Evolutionary conservation across 208 protist genomes (phyloP).

Genomic region (Novymonas esmeraldas): DNA sequence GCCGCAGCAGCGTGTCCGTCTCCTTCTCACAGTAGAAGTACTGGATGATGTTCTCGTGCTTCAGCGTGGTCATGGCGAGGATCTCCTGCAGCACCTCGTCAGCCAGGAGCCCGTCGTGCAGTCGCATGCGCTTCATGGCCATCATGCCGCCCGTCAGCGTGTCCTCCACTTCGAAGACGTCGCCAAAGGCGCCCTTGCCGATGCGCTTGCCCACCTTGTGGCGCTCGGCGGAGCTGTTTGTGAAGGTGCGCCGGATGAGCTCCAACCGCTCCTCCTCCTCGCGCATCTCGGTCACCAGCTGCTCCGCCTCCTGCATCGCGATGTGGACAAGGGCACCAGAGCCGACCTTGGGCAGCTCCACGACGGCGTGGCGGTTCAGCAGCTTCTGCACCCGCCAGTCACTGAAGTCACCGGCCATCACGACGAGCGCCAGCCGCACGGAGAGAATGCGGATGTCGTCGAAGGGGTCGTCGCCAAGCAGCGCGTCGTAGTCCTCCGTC

Average conservation of each 20-base stretch:
- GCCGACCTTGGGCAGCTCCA: slow-evolving; percentile 81
- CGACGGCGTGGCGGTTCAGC: slow-evolving; percentile 71
- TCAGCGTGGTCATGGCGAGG: slow-evolving; percentile 86
- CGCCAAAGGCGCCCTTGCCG: slow-evolving; percentile 86
- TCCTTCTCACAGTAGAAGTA: slow-evolving; percentile 93
- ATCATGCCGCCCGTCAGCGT: slow-evolving; percentile 83
- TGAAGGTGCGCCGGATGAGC: slow-evolving; percentile 79
- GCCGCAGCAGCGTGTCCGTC: slow-evolving; percentile 70
- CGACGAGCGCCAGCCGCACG: slow-evolving; percentile 60
- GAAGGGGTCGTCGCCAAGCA: slow-evolving; percentile 58
- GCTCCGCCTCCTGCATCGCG: slow-evolving; percentile 88
- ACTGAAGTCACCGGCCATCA: slow-evolving; percentile 76
- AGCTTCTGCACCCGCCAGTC: slow-evolving; percentile 85
- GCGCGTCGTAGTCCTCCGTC: slow-evolving; percentile 56
- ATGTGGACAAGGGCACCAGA: slow-evolving; percentile 77
- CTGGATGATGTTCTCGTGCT: slow-evolving; percentile 94
- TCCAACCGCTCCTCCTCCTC: slow-evolving; percentile 85
- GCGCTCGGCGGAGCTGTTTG: slow-evolving; percentile 47
- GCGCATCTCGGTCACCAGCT: slow-evolving; percentile 70
- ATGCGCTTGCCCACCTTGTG: slow-evolving; percentile 70
- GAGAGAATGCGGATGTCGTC: slow-evolving; percentile 56
- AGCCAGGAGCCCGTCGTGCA: slow-evolving; percentile 84
- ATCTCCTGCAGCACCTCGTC: slow-evolving; percentile 89
- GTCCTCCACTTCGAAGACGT: slow-evolving; percentile 90
- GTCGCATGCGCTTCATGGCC: slow-evolving; percentile 87